phyloP scores from a whole-genome alignment of 257 asterid genomes.

The Nicotiana benthamiana region DNA sequence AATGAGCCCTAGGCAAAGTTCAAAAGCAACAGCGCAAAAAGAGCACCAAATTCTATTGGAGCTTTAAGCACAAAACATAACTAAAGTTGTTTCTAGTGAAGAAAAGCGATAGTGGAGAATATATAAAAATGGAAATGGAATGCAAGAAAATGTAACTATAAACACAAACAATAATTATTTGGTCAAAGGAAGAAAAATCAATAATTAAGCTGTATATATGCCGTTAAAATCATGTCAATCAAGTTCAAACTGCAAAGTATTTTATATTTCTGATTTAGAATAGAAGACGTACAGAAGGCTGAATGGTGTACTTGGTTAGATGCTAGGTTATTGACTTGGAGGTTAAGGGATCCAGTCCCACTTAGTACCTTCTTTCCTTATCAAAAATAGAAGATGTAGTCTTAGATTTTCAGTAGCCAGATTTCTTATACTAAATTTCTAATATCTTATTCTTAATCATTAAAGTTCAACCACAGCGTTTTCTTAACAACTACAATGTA shows the following conservation, averaged over 20 bases:
- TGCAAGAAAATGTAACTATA: not conserved
- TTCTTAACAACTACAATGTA: not conserved
- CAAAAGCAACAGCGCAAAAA: not conserved
- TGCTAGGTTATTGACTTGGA: too few species aligned
- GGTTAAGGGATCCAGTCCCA: too few species aligned
- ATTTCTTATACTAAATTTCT: not conserved
- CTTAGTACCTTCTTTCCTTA: too few species aligned
- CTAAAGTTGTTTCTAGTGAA: not conserved
- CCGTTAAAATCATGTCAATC: constrained; percentile 1
- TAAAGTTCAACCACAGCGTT: not conserved
- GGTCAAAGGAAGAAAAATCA: not conserved
- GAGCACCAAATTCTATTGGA: not conserved
- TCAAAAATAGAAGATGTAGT: not conserved
- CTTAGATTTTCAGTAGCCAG: not conserved
- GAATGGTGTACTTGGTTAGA: too few species aligned
- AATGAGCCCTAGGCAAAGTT: not conserved
- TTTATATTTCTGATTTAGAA: not conserved
- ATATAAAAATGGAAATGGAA: not conserved
- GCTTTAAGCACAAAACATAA: not conserved
- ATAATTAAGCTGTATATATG: not conserved
- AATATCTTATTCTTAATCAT: not conserved
- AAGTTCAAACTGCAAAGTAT: not conserved
- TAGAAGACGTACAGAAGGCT: too few species aligned
- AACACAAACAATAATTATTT: not conserved
- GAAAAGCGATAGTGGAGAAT: not conserved